Evolutionary conservation across 768 basidiomycete species (phyloP).

Genomic region (Lactarius trivialis): DNA sequence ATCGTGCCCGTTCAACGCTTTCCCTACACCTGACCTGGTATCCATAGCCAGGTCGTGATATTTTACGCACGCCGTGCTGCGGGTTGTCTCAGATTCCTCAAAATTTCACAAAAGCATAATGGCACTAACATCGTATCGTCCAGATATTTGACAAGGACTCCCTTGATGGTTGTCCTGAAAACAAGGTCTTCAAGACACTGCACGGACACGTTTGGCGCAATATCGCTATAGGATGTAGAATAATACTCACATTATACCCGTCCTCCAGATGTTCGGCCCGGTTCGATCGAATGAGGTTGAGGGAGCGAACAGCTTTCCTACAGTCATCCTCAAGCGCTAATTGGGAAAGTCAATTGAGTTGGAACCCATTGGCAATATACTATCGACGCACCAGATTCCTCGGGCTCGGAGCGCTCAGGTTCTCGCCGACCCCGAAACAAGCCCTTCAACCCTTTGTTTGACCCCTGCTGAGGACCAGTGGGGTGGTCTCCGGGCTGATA

Average conservation of each 20-base stretch:
- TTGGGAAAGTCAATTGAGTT: not conserved
- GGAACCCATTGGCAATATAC: not conserved
- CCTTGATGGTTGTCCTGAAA: slow-evolving; percentile 54
- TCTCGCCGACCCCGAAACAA: slow-evolving; percentile 23
- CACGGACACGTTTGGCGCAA: not conserved
- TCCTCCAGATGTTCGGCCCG: slow-evolving; percentile 76
- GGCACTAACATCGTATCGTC: slow-evolving; percentile 67
- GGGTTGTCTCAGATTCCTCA: not conserved
- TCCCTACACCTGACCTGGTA: slow-evolving; percentile 51
- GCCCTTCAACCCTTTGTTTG: not conserved
- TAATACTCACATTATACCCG: slow-evolving; percentile 59
- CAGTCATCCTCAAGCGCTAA: slow-evolving; percentile 71
- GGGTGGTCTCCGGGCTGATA: slow-evolving; percentile 38
- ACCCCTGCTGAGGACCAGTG: slow-evolving; percentile 36
- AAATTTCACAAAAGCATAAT: not conserved
- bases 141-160: slow-evolving; percentile 61
- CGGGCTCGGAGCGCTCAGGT: slow-evolving; percentile 70
- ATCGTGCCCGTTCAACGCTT: slow-evolving; percentile 67
- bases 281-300: slow-evolving; percentile 79
- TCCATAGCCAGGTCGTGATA: slow-evolving; percentile 68
- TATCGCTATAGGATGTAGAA: not conserved
- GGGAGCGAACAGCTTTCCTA: slow-evolving; percentile 79
- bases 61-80: slow-evolving; percentile 71
- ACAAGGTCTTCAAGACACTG: slow-evolving; percentile 80
- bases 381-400: slow-evolving; percentile 67